These are phyloP conservation scores for Zygnema cylindricum DNA, from an alignment of 139 green algal genomes.

Conservation along the genomic window DNA sequence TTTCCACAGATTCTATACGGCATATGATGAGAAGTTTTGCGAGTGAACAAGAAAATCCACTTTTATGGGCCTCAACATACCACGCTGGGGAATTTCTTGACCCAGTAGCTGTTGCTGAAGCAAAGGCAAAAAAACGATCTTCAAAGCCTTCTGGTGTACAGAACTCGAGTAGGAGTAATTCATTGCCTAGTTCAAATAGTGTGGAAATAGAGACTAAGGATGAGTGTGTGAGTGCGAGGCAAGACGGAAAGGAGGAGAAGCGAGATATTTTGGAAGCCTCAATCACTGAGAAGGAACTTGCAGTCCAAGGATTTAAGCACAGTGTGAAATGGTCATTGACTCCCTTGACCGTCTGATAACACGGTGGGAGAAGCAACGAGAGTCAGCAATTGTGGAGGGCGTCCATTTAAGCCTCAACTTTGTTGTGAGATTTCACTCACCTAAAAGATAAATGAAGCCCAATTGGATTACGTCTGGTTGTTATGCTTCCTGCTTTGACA, in stretches of 20 bases:
- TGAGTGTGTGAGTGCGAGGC: too few relatives aligned
- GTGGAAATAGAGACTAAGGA: too few relatives aligned
- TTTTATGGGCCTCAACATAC: slow-evolving; percentile 92
- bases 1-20: slow-evolving; percentile 89
- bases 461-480: too few relatives aligned
- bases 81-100: slow-evolving; percentile 71
- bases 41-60: slow-evolving; percentile 65
- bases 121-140: slow-evolving; percentile 34
- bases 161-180: too few relatives aligned
- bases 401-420: slow-evolving; percentile 77
- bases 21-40: slow-evolving; percentile 79
- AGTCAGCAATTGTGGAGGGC: slow-evolving; percentile 79
- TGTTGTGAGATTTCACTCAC: slow-evolving; percentile 61
- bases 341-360: slow-evolving; percentile 78
- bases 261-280: background rate
- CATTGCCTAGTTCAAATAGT: too few relatives aligned
- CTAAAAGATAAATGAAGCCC: too few relatives aligned
- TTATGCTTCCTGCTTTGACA: too few relatives aligned
- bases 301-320: slow-evolving; percentile 65
- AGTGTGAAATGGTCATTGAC: slow-evolving; percentile 81
- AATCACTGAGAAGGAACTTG: slow-evolving; percentile 23
- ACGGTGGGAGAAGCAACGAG: slow-evolving; percentile 64
- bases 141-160: background rate
- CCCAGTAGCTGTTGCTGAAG: slow-evolving; percentile 21
- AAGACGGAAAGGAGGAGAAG: too few relatives aligned